Conservation (phyloP, 148 eudicot species). For the Cornus kousa region DNA sequence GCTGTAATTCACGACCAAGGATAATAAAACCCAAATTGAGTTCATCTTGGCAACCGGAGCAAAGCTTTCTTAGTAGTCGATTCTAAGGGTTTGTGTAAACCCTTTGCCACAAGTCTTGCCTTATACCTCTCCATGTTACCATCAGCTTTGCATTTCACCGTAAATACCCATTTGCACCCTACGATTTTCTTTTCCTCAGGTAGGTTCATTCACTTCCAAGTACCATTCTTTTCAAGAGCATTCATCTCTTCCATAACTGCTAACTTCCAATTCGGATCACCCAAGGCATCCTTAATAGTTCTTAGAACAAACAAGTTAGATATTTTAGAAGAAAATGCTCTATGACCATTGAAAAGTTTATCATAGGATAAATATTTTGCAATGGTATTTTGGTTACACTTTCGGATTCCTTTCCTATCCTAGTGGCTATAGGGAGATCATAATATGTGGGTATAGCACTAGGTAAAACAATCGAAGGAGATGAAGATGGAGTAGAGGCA, state of each 20-base stretch:
- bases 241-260: slow-evolving; percentile 13
- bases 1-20: too few relatives aligned
- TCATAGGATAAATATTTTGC: not conserved
- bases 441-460: not conserved
- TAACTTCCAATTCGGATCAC: not conserved
- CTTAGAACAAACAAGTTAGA: not conserved
- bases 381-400: not conserved
- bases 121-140: not conserved
- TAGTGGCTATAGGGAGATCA: not conserved
- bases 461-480: not conserved
- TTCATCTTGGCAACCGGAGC: too few relatives aligned
- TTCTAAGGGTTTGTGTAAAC: not conserved
- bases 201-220: not conserved
- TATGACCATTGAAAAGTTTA: not conserved
- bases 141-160: not conserved
- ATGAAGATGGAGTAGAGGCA: not conserved
- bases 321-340: slow-evolving; percentile 6
- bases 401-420: not conserved
- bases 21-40: too few relatives aligned
- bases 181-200: not conserved
- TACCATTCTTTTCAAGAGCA: slow-evolving; percentile 4
- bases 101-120: not conserved
- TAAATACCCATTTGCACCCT: slow-evolving; percentile 11
- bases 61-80: not conserved
- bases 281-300: slow-evolving; percentile 5